A percentile compares a stretch with the other conserved stretches of the same genome.
Evolutionary conservation across 1,284 basidiomycete genomes (phyloP).

Genomic region (Lentinus polychrous): DNA sequence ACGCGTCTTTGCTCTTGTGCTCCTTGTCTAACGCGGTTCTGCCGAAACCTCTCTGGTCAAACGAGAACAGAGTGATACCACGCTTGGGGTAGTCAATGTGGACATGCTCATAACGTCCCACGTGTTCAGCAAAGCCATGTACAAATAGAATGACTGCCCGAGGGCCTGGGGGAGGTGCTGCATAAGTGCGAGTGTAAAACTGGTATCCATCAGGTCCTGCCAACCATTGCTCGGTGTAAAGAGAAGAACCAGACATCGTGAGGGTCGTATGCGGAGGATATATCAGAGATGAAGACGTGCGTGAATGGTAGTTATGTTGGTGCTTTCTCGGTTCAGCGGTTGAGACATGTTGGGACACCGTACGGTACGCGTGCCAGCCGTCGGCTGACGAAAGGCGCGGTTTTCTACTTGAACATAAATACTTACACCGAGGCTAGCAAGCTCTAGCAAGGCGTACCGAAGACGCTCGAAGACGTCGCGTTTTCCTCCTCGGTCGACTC

Average conservation of each 20-base stretch:
- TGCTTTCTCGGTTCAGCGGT: no score
- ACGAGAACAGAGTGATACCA: constrained; percentile 66
- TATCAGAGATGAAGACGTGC: no score
- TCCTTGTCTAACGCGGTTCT: constrained; percentile 58
- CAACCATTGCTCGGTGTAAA: constrained; percentile 28
- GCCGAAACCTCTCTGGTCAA: constrained; percentile 86
- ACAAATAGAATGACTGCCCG: constrained; percentile 72
- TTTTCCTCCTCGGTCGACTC: no score
- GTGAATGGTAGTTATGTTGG: no score
- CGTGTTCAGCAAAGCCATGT: constrained; percentile 82
- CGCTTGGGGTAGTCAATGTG: constrained; percentile 52
- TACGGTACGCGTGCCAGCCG: no score
- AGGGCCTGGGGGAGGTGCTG: constrained; percentile 34
- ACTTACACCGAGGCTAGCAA: no score
- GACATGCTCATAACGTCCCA: constrained; percentile 67
- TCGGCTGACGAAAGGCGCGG: no score
- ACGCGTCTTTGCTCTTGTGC: constrained; percentile 38
- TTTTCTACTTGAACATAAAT: no score
- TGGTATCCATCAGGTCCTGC: constrained; percentile 31
- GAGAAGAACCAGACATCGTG: constrained; percentile 1
- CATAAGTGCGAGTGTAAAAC: constrained; percentile 37
- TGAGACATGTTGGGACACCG: no score
- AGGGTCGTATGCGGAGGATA: no score
- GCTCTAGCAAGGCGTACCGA: no score
- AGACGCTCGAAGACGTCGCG: no score